These are phyloP conservation scores for Psilocybe cubensis DNA, from an alignment of 768 basidiomycete genomes.

Conservation along the genomic window DNA sequence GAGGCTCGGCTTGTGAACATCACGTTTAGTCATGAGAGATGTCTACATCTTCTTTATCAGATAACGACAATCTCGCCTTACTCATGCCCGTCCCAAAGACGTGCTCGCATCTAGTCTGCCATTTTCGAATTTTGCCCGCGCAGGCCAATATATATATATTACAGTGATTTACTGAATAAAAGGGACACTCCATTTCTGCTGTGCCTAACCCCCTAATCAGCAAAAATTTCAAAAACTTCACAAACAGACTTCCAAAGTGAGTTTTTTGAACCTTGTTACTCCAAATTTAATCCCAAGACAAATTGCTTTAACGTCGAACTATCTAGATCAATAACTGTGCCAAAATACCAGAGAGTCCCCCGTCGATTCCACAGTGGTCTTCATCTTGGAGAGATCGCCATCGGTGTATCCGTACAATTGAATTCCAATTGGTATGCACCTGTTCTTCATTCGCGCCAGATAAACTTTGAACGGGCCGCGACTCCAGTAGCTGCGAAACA, in stretches of 20 bases:
- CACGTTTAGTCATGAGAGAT: constrained; percentile 8
- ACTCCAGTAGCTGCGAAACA: no score
- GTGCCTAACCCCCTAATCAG: neutral
- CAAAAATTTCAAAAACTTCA: neutral
- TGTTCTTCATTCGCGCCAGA: neutral
- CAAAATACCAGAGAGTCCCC: no score
- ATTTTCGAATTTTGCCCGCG: neutral
- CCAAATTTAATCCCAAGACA: neutral
- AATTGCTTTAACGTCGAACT: neutral
- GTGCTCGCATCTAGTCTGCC: neutral
- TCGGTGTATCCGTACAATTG: neutral
- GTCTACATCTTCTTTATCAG: constrained; percentile 19
- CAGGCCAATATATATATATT: neutral
- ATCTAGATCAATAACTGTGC: no score
- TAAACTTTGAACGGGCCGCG: no score
- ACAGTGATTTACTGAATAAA: neutral
- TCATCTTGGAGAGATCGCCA: neutral
- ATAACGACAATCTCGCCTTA: constrained; percentile 15
- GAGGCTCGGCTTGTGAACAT: constrained; percentile 1
- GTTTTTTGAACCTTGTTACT: neutral
- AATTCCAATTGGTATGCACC: neutral
- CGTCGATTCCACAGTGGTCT: no score
- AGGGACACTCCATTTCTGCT: neutral
- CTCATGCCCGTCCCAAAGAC: neutral
- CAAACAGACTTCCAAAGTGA: neutral